Percentiles rank a stretch among this genome's conserved stretches.
Conservation (phyloP, 805 yeast species). For the Trichomonascus vanleenenianus region DNA sequence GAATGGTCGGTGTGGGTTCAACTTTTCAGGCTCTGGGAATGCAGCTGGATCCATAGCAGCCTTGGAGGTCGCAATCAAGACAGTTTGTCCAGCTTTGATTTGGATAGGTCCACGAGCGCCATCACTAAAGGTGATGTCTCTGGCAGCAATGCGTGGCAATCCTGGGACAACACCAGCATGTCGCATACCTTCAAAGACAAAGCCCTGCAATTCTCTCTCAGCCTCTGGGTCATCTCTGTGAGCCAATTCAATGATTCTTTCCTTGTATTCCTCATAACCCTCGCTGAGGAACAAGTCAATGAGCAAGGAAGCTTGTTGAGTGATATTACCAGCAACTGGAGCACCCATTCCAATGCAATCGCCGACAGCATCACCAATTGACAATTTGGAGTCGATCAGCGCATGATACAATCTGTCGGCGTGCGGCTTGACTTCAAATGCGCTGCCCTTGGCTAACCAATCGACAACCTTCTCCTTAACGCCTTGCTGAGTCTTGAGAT, state of each 20-base stretch:
- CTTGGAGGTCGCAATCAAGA: slow-evolving; percentile 2
- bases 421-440: slow-evolving; percentile 1
- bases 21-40: slow-evolving; percentile 3
- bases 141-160: slow-evolving; percentile 1
- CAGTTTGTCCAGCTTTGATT: slow-evolving; percentile 1
- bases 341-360: slow-evolving; percentile 4
- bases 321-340: slow-evolving; percentile 2
- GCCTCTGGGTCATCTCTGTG: slow-evolving; percentile 1
- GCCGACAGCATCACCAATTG: slow-evolving; percentile 1
- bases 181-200: slow-evolving; percentile 3
- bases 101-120: slow-evolving; percentile 1
- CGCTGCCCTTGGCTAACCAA: slow-evolving; percentile 3
- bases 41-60: slow-evolving; percentile 4
- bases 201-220: slow-evolving; percentile 2
- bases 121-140: neutral
- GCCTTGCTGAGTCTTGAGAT: slow-evolving; percentile 1
- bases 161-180: slow-evolving; percentile 4
- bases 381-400: neutral
- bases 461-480: slow-evolving; percentile 1
- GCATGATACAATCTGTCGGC: slow-evolving; percentile 3
- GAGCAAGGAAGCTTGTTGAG: slow-evolving; percentile 2
- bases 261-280: slow-evolving; percentile 2
- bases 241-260: slow-evolving; percentile 1
- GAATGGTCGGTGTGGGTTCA: slow-evolving; percentile 2
- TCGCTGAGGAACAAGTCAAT: slow-evolving; percentile 4